phyloP scores from a whole-genome alignment of 116 monocot species.

The Cymodocea nodosa region DNA sequence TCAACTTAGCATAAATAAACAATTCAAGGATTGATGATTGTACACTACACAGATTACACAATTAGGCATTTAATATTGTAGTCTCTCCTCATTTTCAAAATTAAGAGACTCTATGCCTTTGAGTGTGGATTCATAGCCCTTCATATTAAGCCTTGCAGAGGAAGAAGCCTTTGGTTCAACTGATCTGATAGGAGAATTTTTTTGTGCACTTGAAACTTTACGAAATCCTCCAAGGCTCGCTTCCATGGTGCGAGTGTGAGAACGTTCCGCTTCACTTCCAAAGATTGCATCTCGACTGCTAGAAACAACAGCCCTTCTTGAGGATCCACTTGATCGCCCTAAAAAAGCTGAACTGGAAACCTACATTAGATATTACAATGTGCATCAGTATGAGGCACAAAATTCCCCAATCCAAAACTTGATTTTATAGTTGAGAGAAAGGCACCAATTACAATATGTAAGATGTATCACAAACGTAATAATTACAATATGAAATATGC shows the following conservation, averaged over 20 bases:
- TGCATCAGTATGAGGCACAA: neutral
- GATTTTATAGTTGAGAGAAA: neutral
- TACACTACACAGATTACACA: neutral
- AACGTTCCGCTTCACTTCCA: conserved; percentile 23
- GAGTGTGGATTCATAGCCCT: conserved; percentile 51
- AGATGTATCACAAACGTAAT: too few species aligned
- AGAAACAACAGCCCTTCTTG: conserved; percentile 67
- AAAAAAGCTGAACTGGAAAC: conserved; percentile 56
- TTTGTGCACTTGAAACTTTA: conserved; percentile 36
- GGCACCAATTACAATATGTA: too few species aligned
- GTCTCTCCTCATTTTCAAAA: conserved; percentile 21
- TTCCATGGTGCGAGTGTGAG: conserved; percentile 26
- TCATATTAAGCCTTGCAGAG: conserved; percentile 39
- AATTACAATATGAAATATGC: neutral
- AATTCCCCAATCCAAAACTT: neutral
- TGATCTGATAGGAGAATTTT: conserved; percentile 34
- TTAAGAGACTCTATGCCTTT: conserved; percentile 65
- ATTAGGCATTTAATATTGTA: neutral
- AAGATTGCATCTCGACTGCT: conserved; percentile 30
- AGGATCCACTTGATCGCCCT: conserved; percentile 57
- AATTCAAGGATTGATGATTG: too few species aligned
- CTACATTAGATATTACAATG: conserved; percentile 28
- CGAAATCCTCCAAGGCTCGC: conserved; percentile 30
- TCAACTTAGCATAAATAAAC: too few species aligned
- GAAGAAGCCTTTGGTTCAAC: conserved; percentile 25